Percentiles rank a stretch among this genome's conserved stretches.
Evolutionary conservation across 495 filamentous ascomycete species (phyloP).

Genomic region (Xylaria grammica): DNA sequence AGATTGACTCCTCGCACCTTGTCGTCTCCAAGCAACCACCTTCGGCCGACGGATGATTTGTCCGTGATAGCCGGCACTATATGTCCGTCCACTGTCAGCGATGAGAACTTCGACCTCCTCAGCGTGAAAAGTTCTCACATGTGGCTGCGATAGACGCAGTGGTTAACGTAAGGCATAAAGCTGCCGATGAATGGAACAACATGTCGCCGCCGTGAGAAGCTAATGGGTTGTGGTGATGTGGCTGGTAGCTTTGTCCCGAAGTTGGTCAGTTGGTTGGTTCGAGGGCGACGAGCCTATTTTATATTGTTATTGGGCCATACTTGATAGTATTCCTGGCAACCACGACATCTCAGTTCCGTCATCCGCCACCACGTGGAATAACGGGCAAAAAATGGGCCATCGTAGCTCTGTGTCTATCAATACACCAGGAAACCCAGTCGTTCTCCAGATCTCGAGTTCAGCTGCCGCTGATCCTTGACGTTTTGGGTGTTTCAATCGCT

Average conservation of each 20-base stretch:
- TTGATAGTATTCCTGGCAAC: background rate
- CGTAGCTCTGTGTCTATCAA: background rate
- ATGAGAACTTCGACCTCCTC: background rate
- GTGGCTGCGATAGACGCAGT: background rate
- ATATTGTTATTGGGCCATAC: background rate
- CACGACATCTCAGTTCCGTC: background rate
- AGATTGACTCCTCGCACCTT: slow-evolving; percentile 66
- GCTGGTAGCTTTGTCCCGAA: background rate
- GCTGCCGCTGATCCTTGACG: background rate
- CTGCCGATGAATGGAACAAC: background rate
- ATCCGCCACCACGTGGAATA: slow-evolving; percentile 5
- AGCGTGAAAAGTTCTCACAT: slow-evolving; percentile 8
- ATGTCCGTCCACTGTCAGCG: background rate
- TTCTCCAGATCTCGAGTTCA: slow-evolving; percentile 5
- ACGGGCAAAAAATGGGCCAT: background rate
- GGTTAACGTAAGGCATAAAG: slow-evolving; percentile 3
- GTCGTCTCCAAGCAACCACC: slow-evolving; percentile 11
- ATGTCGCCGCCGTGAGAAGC: background rate
- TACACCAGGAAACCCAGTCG: background rate
- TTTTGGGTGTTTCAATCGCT: slow-evolving; percentile 1
- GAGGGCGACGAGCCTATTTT: background rate
- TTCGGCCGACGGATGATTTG: background rate
- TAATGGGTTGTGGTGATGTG: background rate
- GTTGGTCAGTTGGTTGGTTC: background rate
- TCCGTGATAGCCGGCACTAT: background rate